Evolutionary conservation across 805 yeast genomes (phyloP).

Genomic region (Kodamaea leandrae): DNA sequence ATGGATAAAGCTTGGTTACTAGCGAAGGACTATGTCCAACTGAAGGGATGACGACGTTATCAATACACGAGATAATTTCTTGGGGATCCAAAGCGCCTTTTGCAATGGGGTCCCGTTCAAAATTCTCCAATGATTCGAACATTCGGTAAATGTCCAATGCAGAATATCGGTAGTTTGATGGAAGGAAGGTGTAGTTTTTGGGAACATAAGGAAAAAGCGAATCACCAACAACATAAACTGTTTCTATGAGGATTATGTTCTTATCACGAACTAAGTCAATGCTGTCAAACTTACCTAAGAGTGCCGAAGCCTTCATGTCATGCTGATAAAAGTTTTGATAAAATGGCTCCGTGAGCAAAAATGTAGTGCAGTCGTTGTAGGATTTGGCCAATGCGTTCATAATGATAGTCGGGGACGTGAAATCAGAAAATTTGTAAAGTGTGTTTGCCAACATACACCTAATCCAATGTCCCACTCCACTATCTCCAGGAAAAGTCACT

Average conservation of each 20-base stretch:
- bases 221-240: neutral
- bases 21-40: neutral
- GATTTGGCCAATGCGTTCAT: slow-evolving; percentile 4
- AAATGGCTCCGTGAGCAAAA: slow-evolving; percentile 9
- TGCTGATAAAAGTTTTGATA: slow-evolving; percentile 4
- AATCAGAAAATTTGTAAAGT: slow-evolving; percentile 6
- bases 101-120: neutral
- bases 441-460: slow-evolving; percentile 13
- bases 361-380: slow-evolving; percentile 12
- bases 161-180: slow-evolving; percentile 1
- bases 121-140: neutral
- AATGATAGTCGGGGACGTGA: neutral
- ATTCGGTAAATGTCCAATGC: neutral
- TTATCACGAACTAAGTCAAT: neutral
- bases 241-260: neutral
- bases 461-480: slow-evolving; percentile 16
- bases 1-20: neutral
- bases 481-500: slow-evolving; percentile 16
- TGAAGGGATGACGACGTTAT: neutral
- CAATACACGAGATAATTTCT: neutral
- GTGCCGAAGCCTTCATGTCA: slow-evolving; percentile 8
- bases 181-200: neutral
- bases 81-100: neutral
- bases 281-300: slow-evolving; percentile 2
- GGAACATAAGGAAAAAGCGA: neutral